phyloP scores from a whole-genome alignment of 2,329 filamentous ascomycete genomes.

The Bipolaris gigantea region DNA sequence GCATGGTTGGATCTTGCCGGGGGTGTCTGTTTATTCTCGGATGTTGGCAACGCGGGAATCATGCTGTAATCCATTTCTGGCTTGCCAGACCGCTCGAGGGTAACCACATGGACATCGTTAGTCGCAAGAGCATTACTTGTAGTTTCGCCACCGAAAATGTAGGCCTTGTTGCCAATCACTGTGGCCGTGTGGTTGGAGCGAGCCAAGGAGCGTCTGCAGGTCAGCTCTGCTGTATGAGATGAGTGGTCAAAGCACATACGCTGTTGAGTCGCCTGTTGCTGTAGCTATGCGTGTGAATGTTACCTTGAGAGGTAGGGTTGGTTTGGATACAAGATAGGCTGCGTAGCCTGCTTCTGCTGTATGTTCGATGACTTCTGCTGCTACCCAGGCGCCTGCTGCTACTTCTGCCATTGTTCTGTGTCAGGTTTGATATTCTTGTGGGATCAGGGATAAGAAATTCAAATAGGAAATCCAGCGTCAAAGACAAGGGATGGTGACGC shows the following conservation, averaged over 20 bases:
- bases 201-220: constrained; percentile 34
- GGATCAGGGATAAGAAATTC: neutral
- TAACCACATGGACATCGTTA: constrained; percentile 49
- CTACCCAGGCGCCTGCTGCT: constrained; percentile 43
- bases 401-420: constrained; percentile 44
- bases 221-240: neutral
- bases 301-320: constrained; percentile 49
- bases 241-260: constrained; percentile 12
- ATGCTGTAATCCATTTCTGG: constrained; percentile 47
- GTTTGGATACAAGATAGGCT: constrained; percentile 48
- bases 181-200: constrained; percentile 47
- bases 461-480: neutral
- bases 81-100: constrained; percentile 35
- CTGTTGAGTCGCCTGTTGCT: constrained; percentile 39
- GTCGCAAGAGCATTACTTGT: constrained; percentile 42
- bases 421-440: neutral
- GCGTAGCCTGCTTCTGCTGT: constrained; percentile 46
- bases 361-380: constrained; percentile 46
- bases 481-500: neutral
- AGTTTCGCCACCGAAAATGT: constrained; percentile 50
- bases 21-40: constrained; percentile 38
- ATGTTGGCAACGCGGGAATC: constrained; percentile 46
- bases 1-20: constrained; percentile 43
- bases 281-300: constrained; percentile 48
- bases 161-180: constrained; percentile 48